Evolutionary conservation across 352 stramenopile species (phyloP), one percentile per base, ranked within the genome.

Genomic region (Blastocystis sp.): DNA sequence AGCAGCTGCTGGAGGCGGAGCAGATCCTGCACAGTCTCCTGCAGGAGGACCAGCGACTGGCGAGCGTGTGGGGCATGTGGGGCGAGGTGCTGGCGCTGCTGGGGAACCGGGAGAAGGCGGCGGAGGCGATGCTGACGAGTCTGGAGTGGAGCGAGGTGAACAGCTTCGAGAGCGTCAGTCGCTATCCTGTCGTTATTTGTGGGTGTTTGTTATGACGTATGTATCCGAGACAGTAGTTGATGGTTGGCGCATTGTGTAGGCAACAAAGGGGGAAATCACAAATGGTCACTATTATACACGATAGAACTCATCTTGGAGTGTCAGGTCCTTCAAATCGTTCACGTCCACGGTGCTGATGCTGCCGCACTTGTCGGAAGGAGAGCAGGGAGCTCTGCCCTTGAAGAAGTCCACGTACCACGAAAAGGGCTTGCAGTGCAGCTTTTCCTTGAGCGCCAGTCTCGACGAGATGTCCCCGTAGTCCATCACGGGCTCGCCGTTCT

Each of bases 401-500:
- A 69, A 80, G 6, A n/a, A 34, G 42, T 60, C 19, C 34, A 45
- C 48, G 42, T 80, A 80, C 21, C 59, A 69, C 24, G 7, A 45
- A 80, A 80, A 80, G 4, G 70, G 70, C 17, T 80, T 63, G n/a
- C 70, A 80, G 3, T 80, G 70, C 7, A 80, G 9, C 17, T 9
- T 17, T 0, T 78, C 42, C 69, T 78, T 78, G 10, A 59, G 42
- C 43, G 9, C 21, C 21, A 78, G n/a, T 11, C 69, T 17, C 43
- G 14, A 17, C 24, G 77, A 77, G 43, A 87, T 87, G 24, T 87
- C 65, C 14, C 77, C 77, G 52, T 52, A 52, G 48, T 87, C n/a
- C 62, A 77, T 65, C 21, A 54, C 17, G 11, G 77, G 77, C 57
- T 87, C 68, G 10, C 77, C 77, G 21, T 76, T 69, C 45, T 76